phyloP scores from a whole-genome alignment of 2,329 filamentous ascomycete genomes.

The Botryotinia globosa region DNA sequence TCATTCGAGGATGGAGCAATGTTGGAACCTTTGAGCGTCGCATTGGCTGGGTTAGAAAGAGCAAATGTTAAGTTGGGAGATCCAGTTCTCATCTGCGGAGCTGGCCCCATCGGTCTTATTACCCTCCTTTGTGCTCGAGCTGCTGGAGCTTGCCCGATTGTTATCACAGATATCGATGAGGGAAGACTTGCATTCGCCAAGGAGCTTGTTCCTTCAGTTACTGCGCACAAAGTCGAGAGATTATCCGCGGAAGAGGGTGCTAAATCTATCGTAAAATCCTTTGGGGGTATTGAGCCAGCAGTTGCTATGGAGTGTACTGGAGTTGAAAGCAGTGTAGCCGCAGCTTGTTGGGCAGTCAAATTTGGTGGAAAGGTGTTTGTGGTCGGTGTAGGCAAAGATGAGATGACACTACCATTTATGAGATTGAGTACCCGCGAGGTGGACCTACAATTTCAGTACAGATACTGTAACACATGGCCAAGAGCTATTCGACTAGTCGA shows the following conservation, averaged over 20 bases:
- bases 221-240: slow-evolving; percentile 74
- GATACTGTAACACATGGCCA: slow-evolving; percentile 95
- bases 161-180: slow-evolving; percentile 93
- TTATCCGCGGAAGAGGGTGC: slow-evolving; percentile 68
- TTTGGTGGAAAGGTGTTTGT: slow-evolving; percentile 98
- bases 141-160: slow-evolving; percentile 83
- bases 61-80: slow-evolving; percentile 80
- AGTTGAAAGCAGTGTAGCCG: slow-evolving; percentile 81
- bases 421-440: slow-evolving; percentile 84
- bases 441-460: slow-evolving; percentile 94
- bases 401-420: slow-evolving; percentile 97
- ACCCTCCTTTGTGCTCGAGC: slow-evolving; percentile 81
- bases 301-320: slow-evolving; percentile 91
- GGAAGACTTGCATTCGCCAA: slow-evolving; percentile 81
- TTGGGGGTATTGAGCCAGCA: slow-evolving; percentile 77
- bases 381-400: slow-evolving; percentile 91
- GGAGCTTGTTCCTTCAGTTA: slow-evolving; percentile 73
- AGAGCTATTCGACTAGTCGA: slow-evolving; percentile 84
- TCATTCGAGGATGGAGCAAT: slow-evolving; percentile 87
- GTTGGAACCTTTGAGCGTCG: slow-evolving; percentile 86
- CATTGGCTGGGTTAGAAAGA: slow-evolving; percentile 82
- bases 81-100: slow-evolving; percentile 83
- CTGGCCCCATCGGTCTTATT: slow-evolving; percentile 89
- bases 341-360: slow-evolving; percentile 85
- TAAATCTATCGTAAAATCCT: slow-evolving; percentile 61